A percentile compares a stretch with the other conserved stretches of the same genome.
Conservation (phyloP, 2,329 filamentous ascomycete genomes). For the Fusarium odoratissimum region DNA sequence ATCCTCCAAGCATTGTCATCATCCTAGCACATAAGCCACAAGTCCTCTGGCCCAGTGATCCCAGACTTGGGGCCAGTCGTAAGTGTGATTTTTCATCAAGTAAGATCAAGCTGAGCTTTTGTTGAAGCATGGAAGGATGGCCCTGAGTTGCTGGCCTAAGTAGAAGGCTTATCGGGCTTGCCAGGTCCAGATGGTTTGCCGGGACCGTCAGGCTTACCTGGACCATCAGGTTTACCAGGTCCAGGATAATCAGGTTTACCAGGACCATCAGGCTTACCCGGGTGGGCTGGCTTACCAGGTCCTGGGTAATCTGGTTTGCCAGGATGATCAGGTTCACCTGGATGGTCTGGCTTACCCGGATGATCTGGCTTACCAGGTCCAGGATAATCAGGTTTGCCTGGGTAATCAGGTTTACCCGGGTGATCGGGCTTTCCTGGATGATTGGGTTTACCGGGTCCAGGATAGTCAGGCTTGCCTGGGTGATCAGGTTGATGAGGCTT, state of each 20-base stretch:
- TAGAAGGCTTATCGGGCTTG: background rate
- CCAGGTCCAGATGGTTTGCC: too few relatives aligned
- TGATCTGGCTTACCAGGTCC: background rate
- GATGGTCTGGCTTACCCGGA: background rate
- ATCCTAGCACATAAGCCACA: too few relatives aligned
- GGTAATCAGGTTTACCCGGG: too few relatives aligned
- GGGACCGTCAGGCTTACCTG: too few relatives aligned
- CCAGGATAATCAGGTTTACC: background rate
- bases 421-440: too few relatives aligned
- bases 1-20: background rate
- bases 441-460: too few relatives aligned
- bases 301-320: background rate
- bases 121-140: background rate
- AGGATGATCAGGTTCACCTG: background rate
- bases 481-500: too few relatives aligned
- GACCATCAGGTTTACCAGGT: background rate
- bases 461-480: too few relatives aligned
- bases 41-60: background rate
- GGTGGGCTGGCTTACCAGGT: background rate
- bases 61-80: background rate
- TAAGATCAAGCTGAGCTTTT: background rate
- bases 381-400: background rate
- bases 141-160: background rate
- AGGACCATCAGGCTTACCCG: accelerated
- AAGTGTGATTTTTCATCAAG: background rate